Evolutionary conservation across 176 grass and related monocot genomes (phyloP), one percentile per base, ranked within the genome.

Genomic region (Triticum timopheevii): DNA sequence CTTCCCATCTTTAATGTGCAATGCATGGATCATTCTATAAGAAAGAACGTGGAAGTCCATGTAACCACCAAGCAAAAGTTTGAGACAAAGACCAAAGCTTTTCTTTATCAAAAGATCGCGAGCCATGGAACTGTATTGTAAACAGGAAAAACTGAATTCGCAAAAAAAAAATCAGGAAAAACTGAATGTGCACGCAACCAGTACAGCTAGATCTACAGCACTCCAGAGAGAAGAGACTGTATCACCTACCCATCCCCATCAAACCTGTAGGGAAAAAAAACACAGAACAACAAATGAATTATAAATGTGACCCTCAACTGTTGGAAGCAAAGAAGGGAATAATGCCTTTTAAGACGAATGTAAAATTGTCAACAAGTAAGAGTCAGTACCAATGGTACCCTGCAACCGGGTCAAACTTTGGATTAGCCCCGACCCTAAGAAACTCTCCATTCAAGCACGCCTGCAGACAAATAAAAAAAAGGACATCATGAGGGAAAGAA

Each of bases 381-480:
- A 73, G 56, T 84, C 1, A 35, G 45, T 93, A 97, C 94, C 94
- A 98, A 75, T 98, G 95, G 85, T 93, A 90, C 39, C 93, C 93
- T 20, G 94, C 94, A n/a, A 97, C 92, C 44, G 94, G 94, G 27
- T 30, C 77, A 73, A 92, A 97, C 82, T 97, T 97, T 3, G 94
- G 94, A 76, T 97, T 97, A 34, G 94, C 90, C 54, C 94, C 94
- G 13, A 97, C 92, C 58, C 87, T 90, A 25, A 97, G 90, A 90
- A 97, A 97, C 74, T 97, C 94, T 23, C 94, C 94, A 69, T 94
- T 94, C 92, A 97, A 92, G 70, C 94, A 97, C 83, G 92, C 90
- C 92, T 97, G 81, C 2, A 65, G 64, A 76, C 8, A 50, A 11
- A 45, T 12, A 9, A 36, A 34, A 75, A 63, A 24, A 82, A 15